phyloP scores from a whole-genome alignment of 768 basidiomycete species.

The Termitomyces sp. region DNA sequence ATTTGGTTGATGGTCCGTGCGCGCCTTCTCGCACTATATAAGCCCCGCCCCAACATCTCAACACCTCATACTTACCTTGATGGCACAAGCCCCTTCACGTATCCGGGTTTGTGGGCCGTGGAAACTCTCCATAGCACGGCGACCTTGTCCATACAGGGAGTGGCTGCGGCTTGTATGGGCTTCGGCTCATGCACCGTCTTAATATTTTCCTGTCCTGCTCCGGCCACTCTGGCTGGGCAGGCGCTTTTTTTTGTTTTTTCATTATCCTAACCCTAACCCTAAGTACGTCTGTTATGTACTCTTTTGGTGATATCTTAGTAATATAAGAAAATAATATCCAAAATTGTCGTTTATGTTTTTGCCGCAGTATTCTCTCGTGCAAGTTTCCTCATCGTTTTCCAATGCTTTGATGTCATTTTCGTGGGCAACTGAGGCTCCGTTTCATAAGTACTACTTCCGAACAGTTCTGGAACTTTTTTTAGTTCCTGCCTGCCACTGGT shows the following conservation, averaged over 20 bases:
- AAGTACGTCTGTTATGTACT: not conserved
- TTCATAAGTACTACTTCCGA: no score
- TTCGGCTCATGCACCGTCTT: slow-evolving; percentile 64
- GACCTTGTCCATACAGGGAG: slow-evolving; percentile 68
- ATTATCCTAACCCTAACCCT: slow-evolving; percentile 12
- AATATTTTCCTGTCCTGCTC: slow-evolving; percentile 65
- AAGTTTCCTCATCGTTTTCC: no score
- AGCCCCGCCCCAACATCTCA: not conserved
- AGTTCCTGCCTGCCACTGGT: no score
- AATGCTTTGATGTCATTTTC: not conserved
- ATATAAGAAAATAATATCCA: not conserved
- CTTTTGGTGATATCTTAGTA: not conserved
- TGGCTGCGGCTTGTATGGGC: slow-evolving; percentile 52
- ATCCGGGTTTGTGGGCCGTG: slow-evolving; percentile 56
- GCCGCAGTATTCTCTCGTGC: no score
- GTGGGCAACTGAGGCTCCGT: not conserved
- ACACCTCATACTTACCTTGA: slow-evolving; percentile 63
- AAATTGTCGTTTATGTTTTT: no score
- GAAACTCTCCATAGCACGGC: slow-evolving; percentile 68
- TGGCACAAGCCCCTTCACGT: slow-evolving; percentile 57
- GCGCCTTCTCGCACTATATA: not conserved
- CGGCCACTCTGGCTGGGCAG: slow-evolving; percentile 49
- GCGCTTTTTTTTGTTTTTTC: slow-evolving; percentile 30
- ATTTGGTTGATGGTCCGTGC: slow-evolving; percentile 16
- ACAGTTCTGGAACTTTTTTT: not conserved